phyloP scores from a whole-genome alignment of 140 eudicot genomes.

The Ambrosia hybrid region DNA sequence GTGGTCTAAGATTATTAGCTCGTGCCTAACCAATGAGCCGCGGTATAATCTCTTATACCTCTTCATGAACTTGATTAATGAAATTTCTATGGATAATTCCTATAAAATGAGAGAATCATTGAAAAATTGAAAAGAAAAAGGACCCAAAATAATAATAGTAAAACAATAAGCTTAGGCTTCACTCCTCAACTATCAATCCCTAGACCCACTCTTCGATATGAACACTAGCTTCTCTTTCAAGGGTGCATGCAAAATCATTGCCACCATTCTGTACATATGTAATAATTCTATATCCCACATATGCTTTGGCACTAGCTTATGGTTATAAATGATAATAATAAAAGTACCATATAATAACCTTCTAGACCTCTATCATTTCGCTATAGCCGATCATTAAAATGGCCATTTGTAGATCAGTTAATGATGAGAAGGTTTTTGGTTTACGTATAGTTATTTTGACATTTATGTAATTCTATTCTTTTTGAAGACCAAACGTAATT shows the following conservation, averaged over 20 bases:
- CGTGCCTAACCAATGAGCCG: too few species aligned
- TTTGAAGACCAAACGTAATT: not conserved
- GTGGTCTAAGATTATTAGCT: too few species aligned
- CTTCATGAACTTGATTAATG: too few species aligned
- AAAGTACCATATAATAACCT: constrained; percentile 6
- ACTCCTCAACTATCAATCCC: constrained; percentile 31
- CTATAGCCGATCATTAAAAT: not conserved
- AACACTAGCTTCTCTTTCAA: constrained; percentile 24
- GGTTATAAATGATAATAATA: constrained; percentile 11
- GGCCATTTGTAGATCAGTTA: not conserved
- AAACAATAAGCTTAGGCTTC: constrained; percentile 22
- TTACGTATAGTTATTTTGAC: not conserved
- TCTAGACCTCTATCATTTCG: constrained; percentile 22
- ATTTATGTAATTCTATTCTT: not conserved
- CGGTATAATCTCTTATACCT: too few species aligned
- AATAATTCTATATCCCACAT: constrained; percentile 2
- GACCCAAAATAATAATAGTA: not conserved
- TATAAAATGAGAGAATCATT: not conserved
- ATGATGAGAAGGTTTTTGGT: not conserved
- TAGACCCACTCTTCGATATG: constrained; percentile 20
- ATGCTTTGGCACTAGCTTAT: constrained; percentile 4
- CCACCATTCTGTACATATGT: constrained; percentile 16
- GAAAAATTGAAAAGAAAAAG: not conserved
- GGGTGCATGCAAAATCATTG: constrained; percentile 33
- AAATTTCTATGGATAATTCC: not conserved